A percentile compares a stretch with the other conserved stretches of the same genome.
Evolutionary conservation across 202 grass and related monocot species (phyloP).

Genomic region (Brachypodium distachyon): DNA sequence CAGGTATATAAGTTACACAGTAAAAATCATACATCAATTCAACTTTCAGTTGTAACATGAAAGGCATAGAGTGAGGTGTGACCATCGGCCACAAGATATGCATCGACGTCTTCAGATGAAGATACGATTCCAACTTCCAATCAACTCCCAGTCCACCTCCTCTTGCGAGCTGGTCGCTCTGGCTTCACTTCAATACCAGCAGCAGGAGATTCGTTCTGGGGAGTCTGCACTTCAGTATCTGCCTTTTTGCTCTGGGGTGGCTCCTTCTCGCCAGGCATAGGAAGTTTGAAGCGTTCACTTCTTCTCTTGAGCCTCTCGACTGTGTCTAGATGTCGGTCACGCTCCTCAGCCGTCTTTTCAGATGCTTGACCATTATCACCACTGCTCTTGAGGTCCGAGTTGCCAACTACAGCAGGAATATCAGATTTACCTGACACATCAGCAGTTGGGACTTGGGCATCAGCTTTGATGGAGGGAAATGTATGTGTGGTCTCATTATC

Average conservation of each 20-base stretch:
- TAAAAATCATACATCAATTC: conserved; percentile 35
- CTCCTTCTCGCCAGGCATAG: conserved; percentile 93
- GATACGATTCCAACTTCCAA: background rate
- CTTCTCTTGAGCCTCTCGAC: conserved; percentile 86
- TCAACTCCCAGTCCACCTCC: conserved; percentile 93
- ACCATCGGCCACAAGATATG: conserved; percentile 10
- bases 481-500: conserved; percentile 29
- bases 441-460: conserved; percentile 25
- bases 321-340: conserved; percentile 76
- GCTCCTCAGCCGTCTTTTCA: conserved; percentile 49
- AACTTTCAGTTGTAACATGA: conserved; percentile 11
- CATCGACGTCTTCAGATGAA: background rate
- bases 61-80: background rate
- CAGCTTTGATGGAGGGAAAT: conserved; percentile 30
- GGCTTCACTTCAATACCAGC: conserved; percentile 66
- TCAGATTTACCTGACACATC: conserved; percentile 42
- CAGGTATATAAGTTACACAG: conserved; percentile 48
- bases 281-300: conserved; percentile 96
- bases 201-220: conserved; percentile 45
- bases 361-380: conserved; percentile 42
- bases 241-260: conserved; percentile 33
- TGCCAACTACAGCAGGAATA: conserved; percentile 28
- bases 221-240: conserved; percentile 52
- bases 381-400: conserved; percentile 38
- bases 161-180: conserved; percentile 92